These are phyloP conservation scores for Pleoardoris graminearum DNA, from an alignment of 2,329 filamentous ascomycete genomes.

Conservation along the genomic window DNA sequence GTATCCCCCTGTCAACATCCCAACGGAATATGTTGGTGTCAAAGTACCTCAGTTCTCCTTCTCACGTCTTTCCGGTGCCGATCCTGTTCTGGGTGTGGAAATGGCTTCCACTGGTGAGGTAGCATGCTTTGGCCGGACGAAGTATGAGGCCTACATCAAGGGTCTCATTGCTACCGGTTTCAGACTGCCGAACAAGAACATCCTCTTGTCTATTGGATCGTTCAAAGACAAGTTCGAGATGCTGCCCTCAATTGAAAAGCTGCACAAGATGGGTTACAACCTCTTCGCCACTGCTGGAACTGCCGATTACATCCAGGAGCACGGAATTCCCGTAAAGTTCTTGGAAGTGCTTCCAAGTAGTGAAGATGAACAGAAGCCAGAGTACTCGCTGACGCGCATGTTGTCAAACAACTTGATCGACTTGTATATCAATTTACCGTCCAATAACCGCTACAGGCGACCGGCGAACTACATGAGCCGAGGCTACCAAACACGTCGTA, in stretches of 20 bases:
- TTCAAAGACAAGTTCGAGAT: slow-evolving; percentile 99
- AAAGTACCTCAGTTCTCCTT: slow-evolving; percentile 99
- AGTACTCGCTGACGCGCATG: slow-evolving; percentile 96
- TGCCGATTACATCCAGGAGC: slow-evolving; percentile 92
- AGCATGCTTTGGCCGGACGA: slow-evolving; percentile 91
- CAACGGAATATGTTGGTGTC: slow-evolving; percentile 84
- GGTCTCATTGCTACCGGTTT: slow-evolving; percentile 94
- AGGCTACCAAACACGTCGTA: slow-evolving; percentile 92
- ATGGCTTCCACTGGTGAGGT: slow-evolving; percentile 99
- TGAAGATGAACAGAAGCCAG: slow-evolving; percentile 82
- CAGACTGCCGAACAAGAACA: slow-evolving; percentile 92
- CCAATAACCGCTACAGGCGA: slow-evolving; percentile 93
- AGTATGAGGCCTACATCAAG: slow-evolving; percentile 98
- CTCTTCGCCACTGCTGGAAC: slow-evolving; percentile 96
- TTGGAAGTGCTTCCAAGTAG: slow-evolving; percentile 71
- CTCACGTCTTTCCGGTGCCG: slow-evolving; percentile 92
- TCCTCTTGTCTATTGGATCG: slow-evolving; percentile 91
- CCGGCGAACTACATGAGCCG: slow-evolving; percentile 99
- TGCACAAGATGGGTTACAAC: slow-evolving; percentile 91
- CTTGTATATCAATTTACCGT: slow-evolving; percentile 98
- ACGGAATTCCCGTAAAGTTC: slow-evolving; percentile 90
- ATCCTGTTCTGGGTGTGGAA: slow-evolving; percentile 95
- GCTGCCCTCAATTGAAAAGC: slow-evolving; percentile 86
- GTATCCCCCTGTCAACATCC: slow-evolving; percentile 77
- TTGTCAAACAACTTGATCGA: slow-evolving; percentile 97